Percentiles rank a stretch among this genome's conserved stretches.
Conservation (phyloP, 441 rosid genomes). For the Syzygium syzygioides region DNA sequence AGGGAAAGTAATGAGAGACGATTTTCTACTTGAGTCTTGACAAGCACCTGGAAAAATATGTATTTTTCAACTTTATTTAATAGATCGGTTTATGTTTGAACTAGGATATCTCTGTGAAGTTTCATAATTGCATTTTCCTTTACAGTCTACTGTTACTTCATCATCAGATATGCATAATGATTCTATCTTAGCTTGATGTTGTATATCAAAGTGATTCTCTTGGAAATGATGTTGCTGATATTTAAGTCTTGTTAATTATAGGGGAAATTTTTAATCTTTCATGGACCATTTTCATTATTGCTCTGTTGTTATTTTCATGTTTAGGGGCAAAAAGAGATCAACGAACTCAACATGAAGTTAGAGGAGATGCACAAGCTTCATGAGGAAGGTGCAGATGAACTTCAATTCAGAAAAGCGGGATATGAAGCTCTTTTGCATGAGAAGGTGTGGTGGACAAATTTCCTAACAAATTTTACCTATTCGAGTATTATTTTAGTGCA, state of each 20-base stretch:
- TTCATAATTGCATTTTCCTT: neutral
- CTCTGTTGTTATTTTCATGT: slow-evolving; percentile 13
- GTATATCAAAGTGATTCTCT: neutral
- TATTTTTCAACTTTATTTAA: neutral
- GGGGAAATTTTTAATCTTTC: neutral
- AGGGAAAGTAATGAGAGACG: neutral
- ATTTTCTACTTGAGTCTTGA: neutral
- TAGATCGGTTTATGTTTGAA: neutral
- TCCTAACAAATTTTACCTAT: neutral
- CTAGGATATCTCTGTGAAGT: neutral
- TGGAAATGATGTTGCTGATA: neutral
- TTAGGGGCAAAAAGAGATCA: slow-evolving; percentile 53
- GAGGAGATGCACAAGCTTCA: slow-evolving; percentile 46
- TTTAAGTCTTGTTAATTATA: neutral
- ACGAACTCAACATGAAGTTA: slow-evolving; percentile 38
- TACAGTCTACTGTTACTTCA: neutral
- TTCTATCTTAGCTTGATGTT: neutral
- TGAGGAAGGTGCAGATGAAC: slow-evolving; percentile 43
- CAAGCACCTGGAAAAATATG: neutral
- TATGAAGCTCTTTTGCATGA: slow-evolving; percentile 41
- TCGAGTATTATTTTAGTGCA: neutral
- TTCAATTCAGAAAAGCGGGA: slow-evolving; percentile 57
- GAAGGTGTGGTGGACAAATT: slow-evolving; percentile 42
- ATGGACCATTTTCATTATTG: neutral
- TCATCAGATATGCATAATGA: neutral